Evolutionary conservation across 768 basidiomycete species (phyloP), one percentile per base, ranked within the genome.

Genomic region (Tremella mesenterica): DNA sequence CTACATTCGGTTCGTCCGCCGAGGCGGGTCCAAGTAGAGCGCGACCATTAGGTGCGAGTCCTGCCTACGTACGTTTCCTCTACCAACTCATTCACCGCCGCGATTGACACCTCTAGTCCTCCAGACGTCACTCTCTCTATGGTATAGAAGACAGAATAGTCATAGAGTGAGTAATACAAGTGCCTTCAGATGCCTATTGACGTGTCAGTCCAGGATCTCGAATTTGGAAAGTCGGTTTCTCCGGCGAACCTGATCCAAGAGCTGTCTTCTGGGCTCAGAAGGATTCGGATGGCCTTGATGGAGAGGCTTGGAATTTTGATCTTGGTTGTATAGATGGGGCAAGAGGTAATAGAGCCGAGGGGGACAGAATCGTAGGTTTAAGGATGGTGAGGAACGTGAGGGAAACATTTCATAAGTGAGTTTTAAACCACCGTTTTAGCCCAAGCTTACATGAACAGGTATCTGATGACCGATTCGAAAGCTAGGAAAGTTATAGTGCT

Each of bases 171-270:
- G 69, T 45, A 30, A 13, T 13, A 27, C 20, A 21, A 2, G 16
- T 23, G 21, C 38, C 20, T 14, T 41, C 10, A 29, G 14, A 9
- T 39, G 38, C 18, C 23, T 29, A 27, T 31, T 53, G 34, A 52
- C 1, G 4, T 26, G 4, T 5, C 44, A 72, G 71, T 72, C 85
- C 91, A 21, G 95, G 95, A 18, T 90, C 88, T 43, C 79, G 85
- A 49, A 80, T 91, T 56, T 97, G 93, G 92, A 95, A 92, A 75
- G 88, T 92, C 10, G 95, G 95, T 1, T 97, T 96, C 76, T 92
- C 90, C 65, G 93, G 93, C 13, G 95, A 99, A 76, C 83, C 90
- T 3, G 79, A 83, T 54, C 91, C 95, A 8, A 75, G 95, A 63
- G 85, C 89, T 52, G 84, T 91, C n/a, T 86, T 93, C 70, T 81